Conservation (phyloP, 305 asterid genomes). For the Coffea humblotiana region DNA sequence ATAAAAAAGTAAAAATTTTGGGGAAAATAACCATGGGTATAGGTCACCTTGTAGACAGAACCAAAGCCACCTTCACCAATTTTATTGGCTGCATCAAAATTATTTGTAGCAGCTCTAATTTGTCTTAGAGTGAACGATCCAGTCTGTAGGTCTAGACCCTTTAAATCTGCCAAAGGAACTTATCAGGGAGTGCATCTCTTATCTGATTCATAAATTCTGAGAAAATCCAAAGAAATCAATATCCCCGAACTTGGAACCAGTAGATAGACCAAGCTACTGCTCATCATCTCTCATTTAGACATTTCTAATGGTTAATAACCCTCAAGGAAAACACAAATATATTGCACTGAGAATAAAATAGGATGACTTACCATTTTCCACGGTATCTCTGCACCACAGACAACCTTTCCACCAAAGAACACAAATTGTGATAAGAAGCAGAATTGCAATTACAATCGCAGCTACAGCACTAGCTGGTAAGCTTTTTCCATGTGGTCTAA, state of each 20-base stretch:
- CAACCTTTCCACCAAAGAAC: conserved; percentile 56
- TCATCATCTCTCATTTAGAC: too few relatives aligned
- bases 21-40: not conserved
- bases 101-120: conserved; percentile 37
- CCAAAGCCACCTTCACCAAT: conserved; percentile 55
- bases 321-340: too few relatives aligned
- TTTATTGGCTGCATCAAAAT: conserved; percentile 38
- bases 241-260: too few relatives aligned
- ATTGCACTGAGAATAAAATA: too few relatives aligned
- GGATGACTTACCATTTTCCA: conserved; percentile 34
- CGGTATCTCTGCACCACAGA: conserved; percentile 18
- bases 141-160: conserved; percentile 27
- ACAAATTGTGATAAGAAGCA: conserved; percentile 15
- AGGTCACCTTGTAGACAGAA: conserved; percentile 37
- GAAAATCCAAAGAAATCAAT: too few relatives aligned
- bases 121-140: conserved; percentile 35
- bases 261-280: too few relatives aligned
- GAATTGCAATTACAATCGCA: conserved; percentile 28
- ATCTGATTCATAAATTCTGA: not conserved
- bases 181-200: not conserved
- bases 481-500: conserved; percentile 1
- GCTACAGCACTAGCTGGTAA: conserved; percentile 23
- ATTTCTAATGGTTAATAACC: too few relatives aligned
- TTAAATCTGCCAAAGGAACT: conserved; percentile 24
- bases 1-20: not conserved